phyloP scores from a whole-genome alignment of 1,284 basidiomycete species.

The Cutaneotrichosporon sp. region DNA sequence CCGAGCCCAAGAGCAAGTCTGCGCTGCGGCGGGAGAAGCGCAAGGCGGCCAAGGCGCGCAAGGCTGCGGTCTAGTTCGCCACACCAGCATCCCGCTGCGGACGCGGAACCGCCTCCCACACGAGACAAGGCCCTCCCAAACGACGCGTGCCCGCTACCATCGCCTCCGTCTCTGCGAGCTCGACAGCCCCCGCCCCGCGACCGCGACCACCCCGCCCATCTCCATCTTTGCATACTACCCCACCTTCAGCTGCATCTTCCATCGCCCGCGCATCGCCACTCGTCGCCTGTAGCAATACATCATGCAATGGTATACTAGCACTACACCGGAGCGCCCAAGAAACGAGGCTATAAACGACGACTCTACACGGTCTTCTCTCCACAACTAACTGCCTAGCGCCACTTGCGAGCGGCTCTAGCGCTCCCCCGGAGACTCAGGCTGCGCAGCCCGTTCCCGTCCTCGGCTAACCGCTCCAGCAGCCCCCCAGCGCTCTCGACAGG shows the following conservation, averaged over 20 bases:
- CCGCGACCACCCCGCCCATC: too few species aligned
- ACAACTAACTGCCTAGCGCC: not conserved
- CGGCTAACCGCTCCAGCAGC: not conserved
- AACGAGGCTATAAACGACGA: not conserved
- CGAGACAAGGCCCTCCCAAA: too few species aligned
- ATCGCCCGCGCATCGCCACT: not conserved
- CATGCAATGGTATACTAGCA: slow-evolving; percentile 5
- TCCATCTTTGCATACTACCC: too few species aligned
- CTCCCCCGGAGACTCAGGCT: slow-evolving; percentile 1
- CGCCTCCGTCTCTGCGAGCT: too few species aligned
- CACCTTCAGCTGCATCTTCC: not conserved
- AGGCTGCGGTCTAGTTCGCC: slow-evolving; percentile 8
- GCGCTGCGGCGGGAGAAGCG: slow-evolving; percentile 28
- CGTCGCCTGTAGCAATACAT: slow-evolving; percentile 1
- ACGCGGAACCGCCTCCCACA: too few species aligned
- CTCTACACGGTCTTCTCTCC: not conserved
- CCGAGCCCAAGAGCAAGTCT: slow-evolving; percentile 23
- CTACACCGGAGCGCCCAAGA: not conserved
- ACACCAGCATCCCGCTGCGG: too few species aligned
- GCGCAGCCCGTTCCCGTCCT: not conserved
- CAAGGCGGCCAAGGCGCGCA: slow-evolving; percentile 27
- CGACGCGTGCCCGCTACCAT: too few species aligned
- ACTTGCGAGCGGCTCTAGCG: not conserved
- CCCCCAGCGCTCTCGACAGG: not conserved
- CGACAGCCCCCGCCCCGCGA: too few species aligned